A percentile compares a stretch with the other conserved stretches of the same genome.
These are phyloP conservation scores for Arthrobotrys sphaeroides DNA, from an alignment of 2,329 filamentous ascomycete species.

Conservation along the genomic window DNA sequence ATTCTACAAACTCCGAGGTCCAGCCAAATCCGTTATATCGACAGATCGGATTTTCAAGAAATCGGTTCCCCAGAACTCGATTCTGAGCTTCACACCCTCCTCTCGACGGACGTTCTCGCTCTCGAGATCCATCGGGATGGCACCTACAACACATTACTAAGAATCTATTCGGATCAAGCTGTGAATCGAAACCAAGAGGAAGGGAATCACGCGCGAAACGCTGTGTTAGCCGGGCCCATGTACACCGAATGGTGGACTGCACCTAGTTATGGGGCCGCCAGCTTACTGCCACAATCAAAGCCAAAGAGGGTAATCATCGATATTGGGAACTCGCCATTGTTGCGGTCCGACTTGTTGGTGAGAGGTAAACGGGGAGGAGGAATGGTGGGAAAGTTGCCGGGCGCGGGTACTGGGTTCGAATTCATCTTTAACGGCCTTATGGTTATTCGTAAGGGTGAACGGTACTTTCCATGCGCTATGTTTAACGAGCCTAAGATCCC, in stretches of 20 bases:
- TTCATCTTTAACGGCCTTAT: not conserved
- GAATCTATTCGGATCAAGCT: not conserved
- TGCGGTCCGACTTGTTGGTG: not conserved
- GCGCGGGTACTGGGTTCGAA: too few species aligned
- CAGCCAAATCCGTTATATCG: slow-evolving; percentile 1
- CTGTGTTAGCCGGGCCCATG: not conserved
- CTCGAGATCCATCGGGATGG: not conserved
- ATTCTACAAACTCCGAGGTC: not conserved
- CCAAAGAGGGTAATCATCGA: not conserved
- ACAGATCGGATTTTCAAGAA: not conserved
- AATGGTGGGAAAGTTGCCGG: not conserved
- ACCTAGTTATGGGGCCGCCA: too few species aligned
- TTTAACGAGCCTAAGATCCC: not conserved
- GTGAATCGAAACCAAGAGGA: not conserved
- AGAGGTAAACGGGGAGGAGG: not conserved
- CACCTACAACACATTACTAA: not conserved
- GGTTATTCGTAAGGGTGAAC: not conserved
- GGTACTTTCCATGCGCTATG: not conserved
- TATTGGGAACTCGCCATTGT: not conserved
- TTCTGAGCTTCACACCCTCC: not conserved
- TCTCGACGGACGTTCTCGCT: not conserved
- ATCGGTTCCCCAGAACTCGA: not conserved
- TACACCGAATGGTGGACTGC: not conserved
- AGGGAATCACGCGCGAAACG: not conserved
- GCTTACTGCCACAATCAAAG: not conserved